A percentile compares a stretch with the other conserved stretches of the same genome.
phyloP scores from a whole-genome alignment of 306 rosid genomes.

The Lathyrus oleraceus region DNA sequence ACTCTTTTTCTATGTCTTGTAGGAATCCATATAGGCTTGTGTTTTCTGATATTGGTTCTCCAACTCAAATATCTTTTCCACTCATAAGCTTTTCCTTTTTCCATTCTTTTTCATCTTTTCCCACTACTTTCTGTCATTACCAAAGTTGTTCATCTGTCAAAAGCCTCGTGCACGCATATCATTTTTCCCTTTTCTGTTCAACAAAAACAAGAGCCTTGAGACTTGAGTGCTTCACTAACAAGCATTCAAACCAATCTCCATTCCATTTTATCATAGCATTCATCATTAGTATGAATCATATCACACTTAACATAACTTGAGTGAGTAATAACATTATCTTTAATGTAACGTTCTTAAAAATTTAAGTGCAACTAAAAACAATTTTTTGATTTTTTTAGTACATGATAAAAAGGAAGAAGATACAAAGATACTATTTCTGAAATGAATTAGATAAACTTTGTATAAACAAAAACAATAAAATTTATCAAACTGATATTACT shows the following conservation, averaged over 20 bases:
- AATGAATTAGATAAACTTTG: too few relatives aligned
- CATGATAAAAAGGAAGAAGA: too few relatives aligned
- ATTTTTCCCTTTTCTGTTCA: conserved; percentile 28
- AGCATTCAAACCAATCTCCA: conserved; percentile 14
- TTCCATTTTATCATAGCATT: neutral
- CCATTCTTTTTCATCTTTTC: conserved; percentile 6
- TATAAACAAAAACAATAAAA: too few relatives aligned
- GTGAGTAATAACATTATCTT: neutral
- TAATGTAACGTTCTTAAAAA: neutral
- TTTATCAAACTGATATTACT: too few relatives aligned
- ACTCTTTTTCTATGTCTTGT: neutral
- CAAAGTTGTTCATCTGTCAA: conserved; percentile 42
- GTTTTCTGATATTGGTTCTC: neutral
- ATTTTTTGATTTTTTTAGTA: too few relatives aligned
- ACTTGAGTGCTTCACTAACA: conserved; percentile 26
- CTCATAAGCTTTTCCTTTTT: conserved; percentile 24
- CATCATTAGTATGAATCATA: neutral
- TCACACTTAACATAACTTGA: neutral
- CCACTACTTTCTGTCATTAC: conserved; percentile 40
- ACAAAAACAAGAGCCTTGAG: conserved; percentile 29
- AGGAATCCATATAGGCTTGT: neutral
- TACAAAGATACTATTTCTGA: too few relatives aligned
- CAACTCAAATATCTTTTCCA: neutral
- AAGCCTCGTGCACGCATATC: conserved; percentile 37
- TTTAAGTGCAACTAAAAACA: neutral